A percentile compares a stretch with the other conserved stretches of the same genome.
These are phyloP conservation scores for Fusarium veterinarium DNA, from an alignment of 2,329 filamentous ascomycete species.

Conservation along the genomic window DNA sequence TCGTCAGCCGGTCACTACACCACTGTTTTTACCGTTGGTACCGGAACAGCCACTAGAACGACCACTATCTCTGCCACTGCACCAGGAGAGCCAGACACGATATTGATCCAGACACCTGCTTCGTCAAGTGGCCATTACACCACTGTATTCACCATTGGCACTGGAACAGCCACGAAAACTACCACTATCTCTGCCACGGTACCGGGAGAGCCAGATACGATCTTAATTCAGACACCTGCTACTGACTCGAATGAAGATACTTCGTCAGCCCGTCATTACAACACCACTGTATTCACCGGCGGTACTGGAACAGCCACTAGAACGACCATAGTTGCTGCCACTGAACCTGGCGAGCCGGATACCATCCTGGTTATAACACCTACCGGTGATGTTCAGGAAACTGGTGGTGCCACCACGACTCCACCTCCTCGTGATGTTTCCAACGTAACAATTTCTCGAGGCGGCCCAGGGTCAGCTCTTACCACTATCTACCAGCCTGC, in stretches of 20 bases:
- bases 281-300: not conserved
- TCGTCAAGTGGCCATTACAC: not conserved
- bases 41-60: not conserved
- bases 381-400: not conserved
- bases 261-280: not conserved
- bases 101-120: too few relatives aligned
- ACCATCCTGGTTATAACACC: not conserved
- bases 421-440: not conserved
- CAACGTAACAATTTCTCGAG: not conserved
- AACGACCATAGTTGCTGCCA: not conserved
- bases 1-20: not conserved
- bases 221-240: too few relatives aligned
- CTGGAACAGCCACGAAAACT: not conserved
- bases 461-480: not conserved
- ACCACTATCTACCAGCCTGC: not conserved
- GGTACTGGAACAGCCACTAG: not conserved
- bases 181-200: not conserved
- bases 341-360: not conserved
- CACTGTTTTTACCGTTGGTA: too few relatives aligned
- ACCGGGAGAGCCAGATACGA: too few relatives aligned
- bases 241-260: too few relatives aligned
- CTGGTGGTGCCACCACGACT: not conserved
- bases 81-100: not conserved
- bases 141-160: too few relatives aligned
- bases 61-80: not conserved